Base-by-base conservation (phyloP, 192 early-diverging fungal genomes). In the Coemansia sp. region DNA sequence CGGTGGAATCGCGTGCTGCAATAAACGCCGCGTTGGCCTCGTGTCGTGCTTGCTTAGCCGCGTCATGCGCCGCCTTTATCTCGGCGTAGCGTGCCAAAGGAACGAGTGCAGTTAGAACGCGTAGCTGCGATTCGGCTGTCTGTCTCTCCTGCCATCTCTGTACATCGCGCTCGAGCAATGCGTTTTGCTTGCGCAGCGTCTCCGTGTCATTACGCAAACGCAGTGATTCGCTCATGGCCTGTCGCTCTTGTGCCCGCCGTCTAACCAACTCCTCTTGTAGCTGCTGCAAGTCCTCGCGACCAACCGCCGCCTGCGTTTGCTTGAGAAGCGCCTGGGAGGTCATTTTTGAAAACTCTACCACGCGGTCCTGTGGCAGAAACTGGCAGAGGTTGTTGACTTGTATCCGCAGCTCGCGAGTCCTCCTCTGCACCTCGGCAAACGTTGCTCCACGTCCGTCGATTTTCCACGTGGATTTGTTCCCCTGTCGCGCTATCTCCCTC, bases 351-450 rank as follows among this genome's bases (percentile, higher is more conserved):
- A 99, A 99, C 63, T 93, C 92, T 6, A 88, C 86, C 6, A 99
- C 97, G 57, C 87, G 85, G 76, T 99, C 97, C 70, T 99, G 97
- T 7, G 97, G 97, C 60, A 99, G 77, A 65, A 99, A 97, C 79
- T 97, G 96, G 75, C 97, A 99, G 47, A 99, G 75, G 66, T 98
- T 99, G 77, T 95, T 91, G 41, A 97, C 94, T 65, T 99, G 95
- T 59, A 99, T 91, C 58, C 91, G 86, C 58, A 96, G 75, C 9
- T 68, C 57, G 26, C 65, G 52, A 12, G 93, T 87, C 8, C 73
- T 84, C n/a, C 83, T 80, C 48, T 85, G 69, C 6, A 97, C 86
- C 23, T 89, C 89, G 31, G 82, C 84, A 33, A 90, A 86, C 0
- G 85, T 86, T 3, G 83, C 71, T 12, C 14, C 35, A 38, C 88